phyloP scores from a whole-genome alignment of 2,329 filamentous ascomycete genomes.

The Mycosphaerelloides madeirae region DNA sequence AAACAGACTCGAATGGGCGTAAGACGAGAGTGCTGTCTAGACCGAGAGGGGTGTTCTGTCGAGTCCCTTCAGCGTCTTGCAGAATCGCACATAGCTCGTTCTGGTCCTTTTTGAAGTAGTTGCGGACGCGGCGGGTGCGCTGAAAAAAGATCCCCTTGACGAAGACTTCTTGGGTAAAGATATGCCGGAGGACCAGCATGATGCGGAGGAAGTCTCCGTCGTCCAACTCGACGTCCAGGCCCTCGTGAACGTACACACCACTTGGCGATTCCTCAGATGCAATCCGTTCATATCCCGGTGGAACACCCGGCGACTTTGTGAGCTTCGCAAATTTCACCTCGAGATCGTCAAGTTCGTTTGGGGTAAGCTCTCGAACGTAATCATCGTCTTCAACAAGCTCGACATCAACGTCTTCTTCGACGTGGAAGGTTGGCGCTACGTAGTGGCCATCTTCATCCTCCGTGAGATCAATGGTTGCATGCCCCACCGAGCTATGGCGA shows the following conservation, averaged over 20 bases:
- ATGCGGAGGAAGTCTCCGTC: constrained; percentile 38
- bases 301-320: too few relatives aligned
- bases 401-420: background rate
- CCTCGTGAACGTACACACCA: background rate
- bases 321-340: too few relatives aligned
- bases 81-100: constrained; percentile 44
- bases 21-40: constrained; percentile 39
- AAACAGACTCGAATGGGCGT: constrained; percentile 19
- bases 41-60: too few relatives aligned
- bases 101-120: constrained; percentile 30
- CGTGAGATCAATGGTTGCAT: background rate
- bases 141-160: constrained; percentile 41
- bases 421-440: too few relatives aligned
- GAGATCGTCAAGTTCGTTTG: background rate
- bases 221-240: constrained; percentile 31
- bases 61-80: constrained; percentile 33
- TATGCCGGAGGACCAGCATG: constrained; percentile 30
- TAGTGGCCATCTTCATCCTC: constrained; percentile 1
- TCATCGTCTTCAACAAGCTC: constrained; percentile 11
- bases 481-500: background rate
- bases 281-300: background rate
- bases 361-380: background rate
- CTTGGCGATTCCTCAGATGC: background rate
- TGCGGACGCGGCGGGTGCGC: constrained; percentile 31
- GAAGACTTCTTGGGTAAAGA: constrained; percentile 17